phyloP scores from a whole-genome alignment of 2,329 filamentous ascomycete genomes.

The Moelleriella libera region DNA sequence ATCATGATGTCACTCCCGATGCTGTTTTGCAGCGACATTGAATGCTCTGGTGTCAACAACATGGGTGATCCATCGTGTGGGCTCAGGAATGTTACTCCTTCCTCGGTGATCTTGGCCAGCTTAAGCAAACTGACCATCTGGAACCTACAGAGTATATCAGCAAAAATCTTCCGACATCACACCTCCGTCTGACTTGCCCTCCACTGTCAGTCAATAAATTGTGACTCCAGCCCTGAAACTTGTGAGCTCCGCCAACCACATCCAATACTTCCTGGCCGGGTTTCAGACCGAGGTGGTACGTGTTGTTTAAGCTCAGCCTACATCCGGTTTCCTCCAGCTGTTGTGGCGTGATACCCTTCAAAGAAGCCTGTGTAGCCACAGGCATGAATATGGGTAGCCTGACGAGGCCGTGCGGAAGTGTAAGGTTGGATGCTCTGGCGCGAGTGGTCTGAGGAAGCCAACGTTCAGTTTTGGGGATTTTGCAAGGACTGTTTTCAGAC shows the following conservation, averaged over 20 bases:
- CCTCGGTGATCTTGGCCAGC: constrained; percentile 85
- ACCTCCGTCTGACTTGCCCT: constrained; percentile 31
- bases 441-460: constrained; percentile 59
- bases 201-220: constrained; percentile 82
- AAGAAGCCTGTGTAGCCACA: constrained; percentile 87
- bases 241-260: constrained; percentile 81
- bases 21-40: constrained; percentile 87
- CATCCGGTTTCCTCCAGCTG: constrained; percentile 86
- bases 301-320: constrained; percentile 90
- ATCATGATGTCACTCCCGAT: constrained; percentile 99
- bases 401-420: constrained; percentile 82
- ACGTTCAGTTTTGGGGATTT: not conserved
- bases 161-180: not conserved
- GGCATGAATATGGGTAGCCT: constrained; percentile 95
- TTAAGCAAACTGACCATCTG: constrained; percentile 97
- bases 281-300: constrained; percentile 90
- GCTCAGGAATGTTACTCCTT: constrained; percentile 90
- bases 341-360: constrained; percentile 87
- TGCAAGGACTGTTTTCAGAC: not conserved
- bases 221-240: constrained; percentile 84
- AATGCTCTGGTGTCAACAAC: constrained; percentile 95
- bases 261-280: constrained; percentile 85
- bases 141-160: constrained; percentile 43
- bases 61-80: constrained; percentile 92
- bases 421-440: constrained; percentile 77